Evolutionary conservation across 2,329 filamentous ascomycete genomes (phyloP).

Genomic region (Xylariaceae sp.): DNA sequence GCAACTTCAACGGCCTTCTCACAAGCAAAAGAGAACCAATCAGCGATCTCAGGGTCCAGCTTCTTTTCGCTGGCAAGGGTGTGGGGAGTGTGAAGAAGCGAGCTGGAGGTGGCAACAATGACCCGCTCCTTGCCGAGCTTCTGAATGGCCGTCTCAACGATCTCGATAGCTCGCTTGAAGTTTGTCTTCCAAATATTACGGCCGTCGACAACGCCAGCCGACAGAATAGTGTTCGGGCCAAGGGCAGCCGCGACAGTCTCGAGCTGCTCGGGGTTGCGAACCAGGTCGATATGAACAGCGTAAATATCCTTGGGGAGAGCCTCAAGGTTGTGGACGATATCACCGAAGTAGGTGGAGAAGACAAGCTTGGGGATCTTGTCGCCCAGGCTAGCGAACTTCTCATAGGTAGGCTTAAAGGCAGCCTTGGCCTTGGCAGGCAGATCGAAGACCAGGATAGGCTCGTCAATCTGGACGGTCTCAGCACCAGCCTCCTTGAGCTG

Average conservation of each 20-base stretch:
- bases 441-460: conserved; percentile 95
- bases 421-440: conserved; percentile 84
- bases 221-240: conserved; percentile 83
- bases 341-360: conserved; percentile 97
- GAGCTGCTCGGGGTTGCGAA: conserved; percentile 97
- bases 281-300: conserved; percentile 89
- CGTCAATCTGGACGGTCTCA: conserved; percentile 95
- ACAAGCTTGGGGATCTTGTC: conserved; percentile 80
- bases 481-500: conserved; percentile 95
- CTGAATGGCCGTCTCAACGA: conserved; percentile 82
- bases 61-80: conserved; percentile 98
- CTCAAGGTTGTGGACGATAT: conserved; percentile 98
- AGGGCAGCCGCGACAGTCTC: conserved; percentile 77
- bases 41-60: conserved; percentile 83
- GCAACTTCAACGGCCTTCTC: conserved; percentile 92
- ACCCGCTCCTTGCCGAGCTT: conserved; percentile 96
- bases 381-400: conserved; percentile 74
- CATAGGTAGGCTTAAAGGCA: conserved; percentile 96
- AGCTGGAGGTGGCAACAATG: conserved; percentile 93
- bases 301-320: conserved; percentile 74
- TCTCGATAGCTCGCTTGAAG: conserved; percentile 91
- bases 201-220: conserved; percentile 93
- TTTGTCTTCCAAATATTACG: conserved; percentile 99
- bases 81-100: conserved; percentile 96
- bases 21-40: conserved; percentile 98